Evolutionary conservation across 768 basidiomycete genomes (phyloP).

Genomic region (Macrocybe gigantea): DNA sequence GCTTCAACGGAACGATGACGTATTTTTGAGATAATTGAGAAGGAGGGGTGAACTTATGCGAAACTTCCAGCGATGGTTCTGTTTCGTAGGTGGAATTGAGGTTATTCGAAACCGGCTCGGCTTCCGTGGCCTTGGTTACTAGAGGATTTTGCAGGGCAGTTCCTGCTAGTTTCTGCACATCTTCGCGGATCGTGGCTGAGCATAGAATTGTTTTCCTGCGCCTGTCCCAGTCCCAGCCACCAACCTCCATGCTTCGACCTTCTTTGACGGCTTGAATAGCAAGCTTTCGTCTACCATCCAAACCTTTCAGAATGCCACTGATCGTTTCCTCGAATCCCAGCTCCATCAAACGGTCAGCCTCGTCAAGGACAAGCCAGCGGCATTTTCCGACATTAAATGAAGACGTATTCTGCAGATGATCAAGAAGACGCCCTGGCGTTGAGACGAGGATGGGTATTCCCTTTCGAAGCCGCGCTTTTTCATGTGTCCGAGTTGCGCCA

Average conservation of each 20-base stretch:
- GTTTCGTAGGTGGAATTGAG: slow-evolving; percentile 9
- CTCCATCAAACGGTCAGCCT: slow-evolving; percentile 97
- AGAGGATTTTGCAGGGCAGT: slow-evolving; percentile 72
- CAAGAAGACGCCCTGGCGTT: slow-evolving; percentile 91
- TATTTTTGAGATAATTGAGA: slow-evolving; percentile 92
- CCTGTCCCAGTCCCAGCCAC: slow-evolving; percentile 81
- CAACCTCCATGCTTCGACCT: slow-evolving; percentile 65
- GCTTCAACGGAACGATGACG: slow-evolving; percentile 83
- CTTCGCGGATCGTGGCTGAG: slow-evolving; percentile 94
- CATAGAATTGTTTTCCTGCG: slow-evolving; percentile 85
- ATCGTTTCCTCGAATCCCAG: slow-evolving; percentile 97
- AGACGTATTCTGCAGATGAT: slow-evolving; percentile 93
- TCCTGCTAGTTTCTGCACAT: slow-evolving; percentile 91
- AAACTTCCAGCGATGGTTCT: slow-evolving; percentile 11
- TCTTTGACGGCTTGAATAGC: slow-evolving; percentile 64
- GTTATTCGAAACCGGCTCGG: slow-evolving; percentile 27
- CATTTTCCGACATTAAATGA: slow-evolving; percentile 92
- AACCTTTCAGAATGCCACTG: slow-evolving; percentile 76
- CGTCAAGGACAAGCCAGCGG: slow-evolving; percentile 94
- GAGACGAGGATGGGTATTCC: slow-evolving; percentile 93
- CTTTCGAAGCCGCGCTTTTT: slow-evolving; percentile 92
- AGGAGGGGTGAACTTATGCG: slow-evolving; percentile 83
- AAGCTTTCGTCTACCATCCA: slow-evolving; percentile 78
- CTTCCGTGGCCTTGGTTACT: slow-evolving; percentile 72
- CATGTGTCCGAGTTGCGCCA: slow-evolving; percentile 90